Evolutionary conservation across 306 rosid genomes (phyloP).

Genomic region (Citrullus amarus): DNA sequence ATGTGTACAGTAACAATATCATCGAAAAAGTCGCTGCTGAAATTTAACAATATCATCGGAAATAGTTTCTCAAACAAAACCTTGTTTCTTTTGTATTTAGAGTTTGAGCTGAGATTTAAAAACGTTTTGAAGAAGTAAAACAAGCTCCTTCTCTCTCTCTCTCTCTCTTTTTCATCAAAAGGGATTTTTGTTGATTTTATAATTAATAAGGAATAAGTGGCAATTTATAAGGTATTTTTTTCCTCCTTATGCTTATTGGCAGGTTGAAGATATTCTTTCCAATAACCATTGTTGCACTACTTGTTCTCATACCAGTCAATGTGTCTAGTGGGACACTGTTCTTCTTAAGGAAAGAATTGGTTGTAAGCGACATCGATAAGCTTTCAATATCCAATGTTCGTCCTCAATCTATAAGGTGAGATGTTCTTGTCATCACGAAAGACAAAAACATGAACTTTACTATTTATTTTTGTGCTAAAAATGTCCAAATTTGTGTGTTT

Average conservation of each 20-base stretch:
- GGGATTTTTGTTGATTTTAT: not conserved
- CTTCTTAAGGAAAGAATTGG: slow-evolving; percentile 76
- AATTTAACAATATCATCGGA: not conserved
- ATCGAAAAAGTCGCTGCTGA: not conserved
- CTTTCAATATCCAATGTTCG: slow-evolving; percentile 92
- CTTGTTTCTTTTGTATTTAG: not conserved
- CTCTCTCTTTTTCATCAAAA: no score
- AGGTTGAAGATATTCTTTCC: slow-evolving; percentile 88
- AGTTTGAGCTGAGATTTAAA: not conserved
- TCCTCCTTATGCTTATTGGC: slow-evolving; percentile 1
- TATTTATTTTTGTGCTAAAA: not conserved
- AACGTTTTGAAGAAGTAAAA: no score
- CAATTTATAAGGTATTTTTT: not conserved
- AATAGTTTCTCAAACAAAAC: not conserved
- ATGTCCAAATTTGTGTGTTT: not conserved
- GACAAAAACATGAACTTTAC: not conserved
- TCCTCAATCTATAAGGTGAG: slow-evolving; percentile 60
- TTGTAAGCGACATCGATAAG: slow-evolving; percentile 77
- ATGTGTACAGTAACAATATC: not conserved
- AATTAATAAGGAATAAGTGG: not conserved
- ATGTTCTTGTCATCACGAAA: not conserved
- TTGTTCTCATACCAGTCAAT: slow-evolving; percentile 84
- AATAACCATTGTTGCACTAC: slow-evolving; percentile 63
- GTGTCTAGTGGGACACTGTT: slow-evolving; percentile 70
- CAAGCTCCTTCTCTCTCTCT: no score